These are phyloP conservation scores for Ceratobasidium sp. DNA, from an alignment of 1,284 basidiomycete genomes.

Conservation along the genomic window DNA sequence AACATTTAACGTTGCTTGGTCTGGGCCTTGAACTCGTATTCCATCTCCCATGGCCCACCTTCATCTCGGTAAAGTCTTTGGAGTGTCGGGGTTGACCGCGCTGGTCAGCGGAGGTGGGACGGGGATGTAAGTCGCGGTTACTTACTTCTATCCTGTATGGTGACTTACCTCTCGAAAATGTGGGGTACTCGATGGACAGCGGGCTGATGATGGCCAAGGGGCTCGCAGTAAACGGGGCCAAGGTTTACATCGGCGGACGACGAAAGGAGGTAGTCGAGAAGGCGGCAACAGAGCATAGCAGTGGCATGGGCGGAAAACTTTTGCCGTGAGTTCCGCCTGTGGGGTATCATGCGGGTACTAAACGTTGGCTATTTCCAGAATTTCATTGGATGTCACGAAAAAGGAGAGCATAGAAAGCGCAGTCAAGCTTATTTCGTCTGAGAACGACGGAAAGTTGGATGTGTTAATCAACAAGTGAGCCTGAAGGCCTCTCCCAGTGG, in stretches of 20 bases:
- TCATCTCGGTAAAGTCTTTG: conserved; percentile 53
- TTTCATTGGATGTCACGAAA: conserved; percentile 71
- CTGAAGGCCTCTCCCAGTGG: conserved; percentile 17
- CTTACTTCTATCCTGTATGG: no score
- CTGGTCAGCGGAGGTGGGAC: conserved; percentile 81
- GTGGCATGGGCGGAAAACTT: conserved; percentile 53
- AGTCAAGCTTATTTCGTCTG: conserved; percentile 57
- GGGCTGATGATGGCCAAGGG: conserved; percentile 73
- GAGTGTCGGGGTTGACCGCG: conserved; percentile 66
- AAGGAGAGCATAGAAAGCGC: conserved; percentile 67
- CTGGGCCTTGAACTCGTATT: not conserved
- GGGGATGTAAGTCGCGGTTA: conserved; percentile 59
- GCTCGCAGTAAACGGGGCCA: conserved; percentile 76
- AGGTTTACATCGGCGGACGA: conserved; percentile 78
- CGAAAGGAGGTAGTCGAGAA: conserved; percentile 67
- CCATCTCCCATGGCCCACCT: conserved; percentile 27
- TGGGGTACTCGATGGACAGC: conserved; percentile 46
- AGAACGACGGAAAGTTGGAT: conserved; percentile 70
- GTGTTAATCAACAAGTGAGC: conserved; percentile 79
- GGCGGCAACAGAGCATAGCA: conserved; percentile 50
- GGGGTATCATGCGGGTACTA: not conserved
- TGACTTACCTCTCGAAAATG: not conserved
- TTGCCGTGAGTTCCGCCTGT: conserved; percentile 59
- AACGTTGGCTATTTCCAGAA: conserved; percentile 52
- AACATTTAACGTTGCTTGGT: conserved; percentile 2